Evolutionary conservation across 306 rosid species (phyloP).

Genomic region (Prunus mira): DNA sequence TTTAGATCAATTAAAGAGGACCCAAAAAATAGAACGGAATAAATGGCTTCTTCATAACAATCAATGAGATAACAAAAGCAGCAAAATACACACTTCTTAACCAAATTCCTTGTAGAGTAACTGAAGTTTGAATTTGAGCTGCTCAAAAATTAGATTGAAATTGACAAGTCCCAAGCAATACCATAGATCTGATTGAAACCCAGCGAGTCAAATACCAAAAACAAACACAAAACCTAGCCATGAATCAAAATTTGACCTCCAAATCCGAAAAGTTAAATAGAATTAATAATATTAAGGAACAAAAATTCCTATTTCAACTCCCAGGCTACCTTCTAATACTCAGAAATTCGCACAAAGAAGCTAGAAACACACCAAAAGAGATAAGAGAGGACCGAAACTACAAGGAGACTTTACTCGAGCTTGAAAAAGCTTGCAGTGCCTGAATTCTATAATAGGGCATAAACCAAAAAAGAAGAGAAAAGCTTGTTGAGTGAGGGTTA

Average conservation of each 20-base stretch:
- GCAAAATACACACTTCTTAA: background rate
- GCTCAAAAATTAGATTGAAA: background rate
- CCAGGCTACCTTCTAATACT: background rate
- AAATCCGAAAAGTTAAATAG: background rate
- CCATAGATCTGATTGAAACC: constrained; percentile 1
- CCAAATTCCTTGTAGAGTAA: background rate
- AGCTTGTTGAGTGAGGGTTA: background rate
- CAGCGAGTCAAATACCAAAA: background rate
- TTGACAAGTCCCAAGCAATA: background rate
- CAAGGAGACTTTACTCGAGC: background rate
- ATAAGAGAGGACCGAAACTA: background rate
- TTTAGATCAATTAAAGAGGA: background rate
- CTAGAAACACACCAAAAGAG: background rate
- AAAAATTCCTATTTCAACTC: background rate
- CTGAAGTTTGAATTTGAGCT: background rate
- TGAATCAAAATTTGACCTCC: background rate
- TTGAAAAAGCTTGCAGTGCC: constrained; percentile 1
- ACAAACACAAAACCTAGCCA: constrained; percentile 1
- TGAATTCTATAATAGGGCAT: background rate
- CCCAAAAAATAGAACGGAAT: background rate
- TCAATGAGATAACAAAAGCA: background rate
- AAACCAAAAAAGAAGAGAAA: background rate
- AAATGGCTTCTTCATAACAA: background rate
- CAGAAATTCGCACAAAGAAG: background rate
- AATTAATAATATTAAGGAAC: background rate